Evolutionary conservation across 2,329 filamentous ascomycete genomes (phyloP).

Genomic region (Talaromyces sp.): DNA sequence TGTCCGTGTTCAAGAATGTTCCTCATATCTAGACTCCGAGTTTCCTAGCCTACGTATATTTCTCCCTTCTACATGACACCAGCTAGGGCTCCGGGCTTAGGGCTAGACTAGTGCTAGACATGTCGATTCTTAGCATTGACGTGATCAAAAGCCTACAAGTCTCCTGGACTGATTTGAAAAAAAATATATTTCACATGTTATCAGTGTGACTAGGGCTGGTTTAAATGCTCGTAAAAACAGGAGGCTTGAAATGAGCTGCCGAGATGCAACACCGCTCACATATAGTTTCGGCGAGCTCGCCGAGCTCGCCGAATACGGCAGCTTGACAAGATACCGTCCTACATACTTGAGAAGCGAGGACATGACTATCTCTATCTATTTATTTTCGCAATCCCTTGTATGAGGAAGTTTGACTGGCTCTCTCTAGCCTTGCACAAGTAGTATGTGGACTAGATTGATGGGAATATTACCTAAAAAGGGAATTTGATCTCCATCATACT

Average conservation of each 20-base stretch:
- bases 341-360: not conserved
- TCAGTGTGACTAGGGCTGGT: not conserved
- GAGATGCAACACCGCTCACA: not conserved
- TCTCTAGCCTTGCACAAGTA: not conserved
- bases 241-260: not conserved
- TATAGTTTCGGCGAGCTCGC: not conserved
- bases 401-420: not conserved
- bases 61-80: not conserved
- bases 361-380: not conserved
- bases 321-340: not conserved
- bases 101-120: not conserved
- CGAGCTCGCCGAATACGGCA: not conserved
- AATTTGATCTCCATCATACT: not conserved
- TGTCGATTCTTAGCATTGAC: not conserved
- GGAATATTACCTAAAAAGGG: not conserved
- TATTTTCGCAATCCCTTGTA: not conserved
- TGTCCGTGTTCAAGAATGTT: not conserved
- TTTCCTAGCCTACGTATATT: not conserved
- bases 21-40: not conserved
- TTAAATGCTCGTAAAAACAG: not conserved
- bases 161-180: not conserved
- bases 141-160: not conserved
- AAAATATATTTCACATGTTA: not conserved
- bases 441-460: not conserved
- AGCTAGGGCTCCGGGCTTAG: not conserved